Base-by-base conservation (phyloP, 352 stramenopile genomes). In the Aphanomyces euteiches region DNA sequence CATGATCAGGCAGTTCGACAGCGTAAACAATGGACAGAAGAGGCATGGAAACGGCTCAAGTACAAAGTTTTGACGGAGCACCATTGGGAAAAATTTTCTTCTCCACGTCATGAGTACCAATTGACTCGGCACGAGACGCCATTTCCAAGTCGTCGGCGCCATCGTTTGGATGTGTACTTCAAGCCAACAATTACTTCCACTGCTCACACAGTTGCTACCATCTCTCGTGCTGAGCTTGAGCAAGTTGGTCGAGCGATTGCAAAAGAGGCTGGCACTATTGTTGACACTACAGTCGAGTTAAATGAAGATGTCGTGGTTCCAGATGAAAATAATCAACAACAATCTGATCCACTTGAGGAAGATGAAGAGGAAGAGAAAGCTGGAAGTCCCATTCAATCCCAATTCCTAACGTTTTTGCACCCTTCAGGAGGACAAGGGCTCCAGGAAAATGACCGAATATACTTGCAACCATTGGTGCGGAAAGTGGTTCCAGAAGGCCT, bases 401-500 rank as follows among this genome's bases (percentile, higher is more conserved):
- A 58, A n/a, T n/a, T 10, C n/a, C 37, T 58, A 13, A 34, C 50
- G n/a, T 58, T 58, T 19, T 34, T 93, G 1, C 85, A 95, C 75
- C 85, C 86, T 12, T 79, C 85, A 41, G 78, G 83, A 39, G 87
- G 87, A 0, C 76, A 90, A 43, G 85, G 77, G 3, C 72, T 93
- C 3, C 66, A 76, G 15, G 72, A 73, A 0, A 73, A 83, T 40
- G 86, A 95, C 69, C 81, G 90, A 67, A 80, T 93, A 36, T 82
- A 90, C 39, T 79, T 80, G 0, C 74, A 81, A 56, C 76, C 84
- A 12, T 79, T 77, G 47, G 93, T 86, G 43, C 78, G 83, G 15
- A 85, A 87, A 21, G 87, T 95, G 15, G 77, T 92, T 3, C 80
- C 87, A 0, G 87, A 95, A 61, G 87, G 87, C 10, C 72, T 93